Evolutionary conservation across 1,139 yeast genomes (phyloP).

Genomic region (Spathaspora sp.): DNA sequence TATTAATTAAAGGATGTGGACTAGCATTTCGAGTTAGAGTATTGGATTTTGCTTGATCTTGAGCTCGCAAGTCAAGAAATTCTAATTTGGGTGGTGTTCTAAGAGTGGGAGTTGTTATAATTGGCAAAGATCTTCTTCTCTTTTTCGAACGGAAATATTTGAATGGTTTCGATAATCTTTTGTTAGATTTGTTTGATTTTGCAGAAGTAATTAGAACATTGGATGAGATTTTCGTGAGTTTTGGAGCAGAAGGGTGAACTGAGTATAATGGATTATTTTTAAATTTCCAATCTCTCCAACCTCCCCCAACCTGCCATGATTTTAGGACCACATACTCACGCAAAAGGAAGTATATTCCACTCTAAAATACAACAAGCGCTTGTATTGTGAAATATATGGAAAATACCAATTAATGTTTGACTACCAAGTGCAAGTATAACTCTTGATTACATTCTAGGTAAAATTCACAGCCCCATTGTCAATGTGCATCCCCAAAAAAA

Average conservation of each 20-base stretch:
- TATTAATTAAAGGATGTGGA: slow-evolving; percentile 61
- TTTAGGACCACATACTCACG: slow-evolving; percentile 15
- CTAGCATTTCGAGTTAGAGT: slow-evolving; percentile 9
- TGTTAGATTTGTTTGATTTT: slow-evolving; percentile 18
- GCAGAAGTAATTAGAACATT: slow-evolving; percentile 20
- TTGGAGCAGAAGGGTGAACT: slow-evolving; percentile 23
- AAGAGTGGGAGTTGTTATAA: background rate
- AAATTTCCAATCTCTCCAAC: slow-evolving; percentile 90
- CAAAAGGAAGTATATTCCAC: too few relatives aligned
- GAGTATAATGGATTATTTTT: slow-evolving; percentile 67
- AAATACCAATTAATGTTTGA: too few relatives aligned
- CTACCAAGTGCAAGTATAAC: too few relatives aligned
- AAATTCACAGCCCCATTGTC: too few relatives aligned
- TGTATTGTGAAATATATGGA: too few relatives aligned
- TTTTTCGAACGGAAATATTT: slow-evolving; percentile 26
- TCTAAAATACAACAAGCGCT: too few relatives aligned
- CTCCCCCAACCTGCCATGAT: slow-evolving; percentile 61
- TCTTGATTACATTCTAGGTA: too few relatives aligned
- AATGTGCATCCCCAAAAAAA: too few relatives aligned
- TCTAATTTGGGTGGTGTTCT: slow-evolving; percentile 14
- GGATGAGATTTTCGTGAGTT: slow-evolving; percentile 26
- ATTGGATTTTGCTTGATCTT: slow-evolving; percentile 5
- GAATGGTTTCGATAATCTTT: slow-evolving; percentile 23
- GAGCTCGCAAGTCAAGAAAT: slow-evolving; percentile 11
- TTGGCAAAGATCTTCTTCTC: slow-evolving; percentile 15